Evolutionary conservation across 1,284 basidiomycete genomes (phyloP), one percentile per base, ranked within the genome.

Genomic region (Sanghuangporus baumii): DNA sequence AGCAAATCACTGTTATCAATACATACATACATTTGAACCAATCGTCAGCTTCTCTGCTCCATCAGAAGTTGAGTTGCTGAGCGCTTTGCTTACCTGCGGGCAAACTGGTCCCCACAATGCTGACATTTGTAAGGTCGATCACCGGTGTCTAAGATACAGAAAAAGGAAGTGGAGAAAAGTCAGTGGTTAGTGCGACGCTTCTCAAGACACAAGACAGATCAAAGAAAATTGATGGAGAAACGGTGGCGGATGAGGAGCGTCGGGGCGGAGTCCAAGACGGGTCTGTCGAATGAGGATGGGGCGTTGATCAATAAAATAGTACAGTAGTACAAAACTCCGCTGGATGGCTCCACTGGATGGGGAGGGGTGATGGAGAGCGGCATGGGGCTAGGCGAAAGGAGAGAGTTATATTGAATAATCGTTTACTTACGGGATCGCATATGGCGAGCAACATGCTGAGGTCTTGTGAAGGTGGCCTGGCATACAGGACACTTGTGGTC

Each of bases 61-160:
- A 58, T 57, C 60, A 61, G 38, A 62, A 52, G 48, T 41, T 26
- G 55, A 52, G 48, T 41, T 26, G 55, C 34, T 34, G 55, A 50
- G 61, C 16, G 51, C 50, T 50, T 47, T 31, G 74, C 78, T 12
- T 56, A 90, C 91, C 89, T 92, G 72, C 93, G 76, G 0, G 93
- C 93, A 72, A 96, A 96, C 73, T 93, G 88, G 74, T 94, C 88
- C 26, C 91, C 91, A 73, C 93, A 95, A 68, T 89, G 85, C 72
- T 89, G 87, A 72, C 93, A 95, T 70, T 91, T 92, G 79, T 95
- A 95, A 7, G 93, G 93, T 55, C 93, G 81, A 78, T 94, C 92
- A 66, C 93, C 93, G n/a, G 93, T 94, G 74, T 95, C 89, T 92
- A 72, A 63, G 67, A 50, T 64, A 67, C 57, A 67, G 59, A 64